Conservation (phyloP, 164 flowering plant genomes). For the Houttuynia cordata region DNA sequence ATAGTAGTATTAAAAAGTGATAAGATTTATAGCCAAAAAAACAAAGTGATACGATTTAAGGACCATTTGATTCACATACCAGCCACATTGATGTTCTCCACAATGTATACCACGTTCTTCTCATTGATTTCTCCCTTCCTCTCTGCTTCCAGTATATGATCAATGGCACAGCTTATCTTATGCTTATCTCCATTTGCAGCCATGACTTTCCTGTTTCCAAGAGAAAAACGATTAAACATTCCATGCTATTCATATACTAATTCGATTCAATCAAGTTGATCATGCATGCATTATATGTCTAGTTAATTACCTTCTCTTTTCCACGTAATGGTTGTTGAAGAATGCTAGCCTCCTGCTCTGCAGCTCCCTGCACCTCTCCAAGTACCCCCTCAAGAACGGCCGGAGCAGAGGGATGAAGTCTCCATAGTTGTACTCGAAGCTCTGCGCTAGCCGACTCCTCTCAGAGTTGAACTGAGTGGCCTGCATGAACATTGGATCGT, state of each 20-base stretch:
- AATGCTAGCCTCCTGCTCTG: slow-evolving; percentile 38
- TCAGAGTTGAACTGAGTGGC: slow-evolving; percentile 40
- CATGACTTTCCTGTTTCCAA: slow-evolving; percentile 25
- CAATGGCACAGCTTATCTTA: slow-evolving; percentile 51
- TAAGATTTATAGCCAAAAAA: too few species aligned
- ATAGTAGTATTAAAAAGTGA: neutral
- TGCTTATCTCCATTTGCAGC: slow-evolving; percentile 34
- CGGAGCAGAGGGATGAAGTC: slow-evolving; percentile 67
- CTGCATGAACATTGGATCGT: slow-evolving; percentile 46
- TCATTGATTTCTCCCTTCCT: slow-evolving; percentile 52
- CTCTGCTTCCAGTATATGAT: slow-evolving; percentile 55
- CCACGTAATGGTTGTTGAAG: slow-evolving; percentile 43
- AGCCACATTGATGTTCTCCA: slow-evolving; percentile 71
- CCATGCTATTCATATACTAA: too few species aligned
- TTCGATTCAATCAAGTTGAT: neutral
- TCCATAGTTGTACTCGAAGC: slow-evolving; percentile 68
- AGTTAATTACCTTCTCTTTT: slow-evolving; percentile 35
- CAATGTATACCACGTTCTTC: slow-evolving; percentile 57
- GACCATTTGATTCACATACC: slow-evolving; percentile 4
- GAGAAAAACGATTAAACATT: neutral
- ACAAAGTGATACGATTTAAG: too few species aligned
- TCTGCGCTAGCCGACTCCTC: slow-evolving; percentile 67
- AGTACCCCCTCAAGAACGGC: slow-evolving; percentile 50
- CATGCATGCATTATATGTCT: neutral
- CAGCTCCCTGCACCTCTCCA: slow-evolving; percentile 51